Evolutionary conservation across 768 basidiomycete genomes (phyloP).

Genomic region (Asterophora lycoperdoides): DNA sequence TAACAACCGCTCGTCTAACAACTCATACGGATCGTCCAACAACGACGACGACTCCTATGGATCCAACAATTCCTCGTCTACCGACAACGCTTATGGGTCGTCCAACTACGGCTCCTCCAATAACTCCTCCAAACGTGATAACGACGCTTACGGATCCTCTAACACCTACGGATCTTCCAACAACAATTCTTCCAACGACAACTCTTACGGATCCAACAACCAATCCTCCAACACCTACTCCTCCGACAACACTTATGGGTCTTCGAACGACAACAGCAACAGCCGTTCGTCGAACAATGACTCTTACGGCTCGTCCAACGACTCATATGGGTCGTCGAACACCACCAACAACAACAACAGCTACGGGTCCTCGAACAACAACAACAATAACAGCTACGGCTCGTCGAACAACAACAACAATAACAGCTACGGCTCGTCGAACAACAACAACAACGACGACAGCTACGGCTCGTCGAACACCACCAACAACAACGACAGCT

Average conservation of each 20-base stretch:
- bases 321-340: constrained; percentile 23
- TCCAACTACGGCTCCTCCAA: constrained; percentile 16
- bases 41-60: constrained; percentile 14
- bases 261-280: constrained; percentile 14
- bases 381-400: too few relatives aligned
- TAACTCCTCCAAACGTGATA: constrained; percentile 9
- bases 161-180: constrained; percentile 21
- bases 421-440: constrained; percentile 16
- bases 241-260: constrained; percentile 22
- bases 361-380: constrained; percentile 20
- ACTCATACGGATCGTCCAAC: constrained; percentile 11
- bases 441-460: constrained; percentile 6
- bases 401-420: constrained; percentile 14
- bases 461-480: constrained; percentile 13
- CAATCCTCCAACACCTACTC: constrained; percentile 19
- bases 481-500: constrained; percentile 6
- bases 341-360: constrained; percentile 17
- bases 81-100: constrained; percentile 20
- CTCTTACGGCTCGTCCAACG: constrained; percentile 16
- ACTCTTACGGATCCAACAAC: constrained; percentile 16
- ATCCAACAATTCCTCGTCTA: constrained; percentile 7
- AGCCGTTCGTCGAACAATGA: constrained; percentile 17
- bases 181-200: constrained; percentile 6
- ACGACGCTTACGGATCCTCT: constrained; percentile 22
- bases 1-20: constrained; percentile 13